Percentiles rank a stretch among this genome's conserved stretches.
phyloP scores from a whole-genome alignment of 2,329 filamentous ascomycete genomes.

The Aspergillus eucalypticola region DNA sequence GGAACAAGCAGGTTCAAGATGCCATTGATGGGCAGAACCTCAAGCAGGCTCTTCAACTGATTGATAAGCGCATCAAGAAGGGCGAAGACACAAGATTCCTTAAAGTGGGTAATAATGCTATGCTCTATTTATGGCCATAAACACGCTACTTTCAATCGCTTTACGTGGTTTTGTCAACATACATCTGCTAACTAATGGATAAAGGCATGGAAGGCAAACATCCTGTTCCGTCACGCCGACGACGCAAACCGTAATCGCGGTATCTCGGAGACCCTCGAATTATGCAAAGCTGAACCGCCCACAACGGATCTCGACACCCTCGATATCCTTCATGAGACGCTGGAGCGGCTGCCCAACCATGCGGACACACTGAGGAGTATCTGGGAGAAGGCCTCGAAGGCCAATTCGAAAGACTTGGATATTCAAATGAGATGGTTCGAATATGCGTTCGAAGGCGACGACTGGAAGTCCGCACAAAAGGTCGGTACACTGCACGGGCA shows the following conservation, averaged over 20 bases:
- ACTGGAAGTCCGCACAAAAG: slow-evolving; percentile 53
- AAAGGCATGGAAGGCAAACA: slow-evolving; percentile 47
- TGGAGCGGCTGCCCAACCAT: slow-evolving; percentile 38
- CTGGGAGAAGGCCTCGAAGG: slow-evolving; percentile 51
- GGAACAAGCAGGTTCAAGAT: slow-evolving; percentile 53
- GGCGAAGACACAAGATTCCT: slow-evolving; percentile 48
- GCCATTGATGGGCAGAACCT: slow-evolving; percentile 50
- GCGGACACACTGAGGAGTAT: slow-evolving; percentile 38
- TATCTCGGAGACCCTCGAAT: slow-evolving; percentile 43
- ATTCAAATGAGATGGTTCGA: slow-evolving; percentile 50
- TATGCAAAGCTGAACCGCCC: slow-evolving; percentile 46
- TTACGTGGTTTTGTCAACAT: neutral
- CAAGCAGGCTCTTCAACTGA: slow-evolving; percentile 52
- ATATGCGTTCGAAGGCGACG: slow-evolving; percentile 41
- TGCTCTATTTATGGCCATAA: neutral
- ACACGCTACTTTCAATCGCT: neutral
- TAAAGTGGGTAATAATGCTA: slow-evolving; percentile 32
- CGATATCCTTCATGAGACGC: slow-evolving; percentile 44
- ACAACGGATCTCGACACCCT: slow-evolving; percentile 49
- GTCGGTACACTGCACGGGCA: slow-evolving; percentile 31
- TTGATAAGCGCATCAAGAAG: slow-evolving; percentile 58
- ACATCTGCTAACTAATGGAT: slow-evolving; percentile 11
- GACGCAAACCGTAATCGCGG: slow-evolving; percentile 45
- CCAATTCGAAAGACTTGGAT: slow-evolving; percentile 45
- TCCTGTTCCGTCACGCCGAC: slow-evolving; percentile 45